Percentiles rank a stretch among this genome's conserved stretches.
Conservation (phyloP, 2,329 filamentous ascomycete species). For the Penicillium sp. region DNA sequence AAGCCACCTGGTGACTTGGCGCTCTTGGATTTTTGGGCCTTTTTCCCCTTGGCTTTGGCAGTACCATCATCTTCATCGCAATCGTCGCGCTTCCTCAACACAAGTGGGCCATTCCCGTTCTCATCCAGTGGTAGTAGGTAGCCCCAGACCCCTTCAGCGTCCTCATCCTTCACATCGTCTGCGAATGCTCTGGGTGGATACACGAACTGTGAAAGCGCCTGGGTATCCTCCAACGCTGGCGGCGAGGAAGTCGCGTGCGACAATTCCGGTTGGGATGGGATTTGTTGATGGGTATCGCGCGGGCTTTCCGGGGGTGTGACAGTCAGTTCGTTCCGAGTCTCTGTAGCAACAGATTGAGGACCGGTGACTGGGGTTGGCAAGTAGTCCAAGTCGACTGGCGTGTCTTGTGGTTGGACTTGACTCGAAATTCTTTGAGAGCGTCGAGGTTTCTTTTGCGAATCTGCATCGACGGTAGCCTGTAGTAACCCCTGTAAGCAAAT, state of each 20-base stretch:
- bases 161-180: constrained; percentile 83
- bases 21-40: constrained; percentile 52
- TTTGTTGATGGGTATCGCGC: constrained; percentile 52
- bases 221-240: constrained; percentile 65
- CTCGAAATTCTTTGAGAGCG: constrained; percentile 71
- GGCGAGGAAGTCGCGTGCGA: constrained; percentile 58
- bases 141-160: constrained; percentile 87
- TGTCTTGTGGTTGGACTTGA: constrained; percentile 55
- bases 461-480: constrained; percentile 66
- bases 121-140: constrained; percentile 82
- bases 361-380: constrained; percentile 80
- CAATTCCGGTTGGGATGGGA: constrained; percentile 42
- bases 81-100: constrained; percentile 70
- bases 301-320: constrained; percentile 66
- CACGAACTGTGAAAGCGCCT: constrained; percentile 76
- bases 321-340: constrained; percentile 66
- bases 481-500: constrained; percentile 26
- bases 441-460: constrained; percentile 72
- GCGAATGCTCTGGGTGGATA: constrained; percentile 70
- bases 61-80: constrained; percentile 56
- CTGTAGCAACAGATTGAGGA: constrained; percentile 62
- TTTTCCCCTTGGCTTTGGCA: constrained; percentile 35
- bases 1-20: constrained; percentile 76
- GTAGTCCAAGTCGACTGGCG: constrained; percentile 64
- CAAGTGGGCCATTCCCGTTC: constrained; percentile 66